Evolutionary conservation across 495 filamentous ascomycete genomes (phyloP).

Genomic region (Filosporella fistucella): DNA sequence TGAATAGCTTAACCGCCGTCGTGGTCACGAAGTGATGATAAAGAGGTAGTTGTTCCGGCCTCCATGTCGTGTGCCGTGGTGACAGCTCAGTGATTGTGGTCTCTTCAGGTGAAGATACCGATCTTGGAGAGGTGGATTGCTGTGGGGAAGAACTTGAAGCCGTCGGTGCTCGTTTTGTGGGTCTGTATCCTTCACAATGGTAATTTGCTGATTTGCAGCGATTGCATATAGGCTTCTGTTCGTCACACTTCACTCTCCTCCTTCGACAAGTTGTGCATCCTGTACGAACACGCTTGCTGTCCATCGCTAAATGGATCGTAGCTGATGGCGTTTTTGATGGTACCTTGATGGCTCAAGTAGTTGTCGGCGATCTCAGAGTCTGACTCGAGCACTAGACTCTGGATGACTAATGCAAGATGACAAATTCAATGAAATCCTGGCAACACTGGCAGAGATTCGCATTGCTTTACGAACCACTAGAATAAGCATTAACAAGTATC

Average conservation of each 20-base stretch:
- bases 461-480: no score
- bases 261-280: constrained; percentile 12
- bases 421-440: no score
- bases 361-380: no score
- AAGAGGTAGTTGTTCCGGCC: constrained; percentile 14
- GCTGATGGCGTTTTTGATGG: no score
- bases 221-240: constrained; percentile 7
- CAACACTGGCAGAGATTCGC: no score
- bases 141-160: background rate
- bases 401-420: no score
- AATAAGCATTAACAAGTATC: no score
- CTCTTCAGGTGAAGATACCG: background rate
- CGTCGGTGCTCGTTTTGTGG: background rate
- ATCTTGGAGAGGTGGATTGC: background rate
- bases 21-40: constrained; percentile 19
- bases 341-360: no score
- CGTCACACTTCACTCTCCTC: constrained; percentile 13
- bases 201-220: constrained; percentile 13
- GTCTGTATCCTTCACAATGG: constrained; percentile 13
- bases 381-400: no score
- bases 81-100: constrained; percentile 6
- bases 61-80: constrained; percentile 9
- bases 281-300: constrained; percentile 5
- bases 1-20: constrained; percentile 7
- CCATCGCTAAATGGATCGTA: no score